phyloP scores from a whole-genome alignment of 225 moss, liverwort and hornwort species.

The Physcomitrellopsis africana region DNA sequence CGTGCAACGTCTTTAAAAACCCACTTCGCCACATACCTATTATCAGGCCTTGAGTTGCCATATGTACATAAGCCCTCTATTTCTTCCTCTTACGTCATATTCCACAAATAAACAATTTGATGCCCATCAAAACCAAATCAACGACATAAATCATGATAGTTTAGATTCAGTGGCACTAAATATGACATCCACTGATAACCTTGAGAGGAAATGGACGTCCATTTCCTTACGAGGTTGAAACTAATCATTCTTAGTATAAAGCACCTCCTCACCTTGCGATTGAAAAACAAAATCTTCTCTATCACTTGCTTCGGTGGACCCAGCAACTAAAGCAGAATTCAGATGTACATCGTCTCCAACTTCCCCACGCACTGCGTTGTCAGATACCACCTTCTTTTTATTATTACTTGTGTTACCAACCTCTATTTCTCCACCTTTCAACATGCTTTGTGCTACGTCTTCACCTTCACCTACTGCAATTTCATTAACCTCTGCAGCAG shows the following conservation, averaged over 20 bases:
- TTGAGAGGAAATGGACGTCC: not conserved
- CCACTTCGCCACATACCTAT: not conserved
- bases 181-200: not conserved
- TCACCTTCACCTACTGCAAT: slow-evolving; percentile 34
- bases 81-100: not conserved
- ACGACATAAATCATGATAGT: not conserved
- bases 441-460: slow-evolving; percentile 32
- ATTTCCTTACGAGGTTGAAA: not conserved
- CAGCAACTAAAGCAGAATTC: slow-evolving; percentile 38
- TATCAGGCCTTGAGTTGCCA: not conserved
- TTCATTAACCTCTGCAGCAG: slow-evolving; percentile 12
- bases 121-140: not conserved
- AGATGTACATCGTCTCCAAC: slow-evolving; percentile 21
- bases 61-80: not conserved
- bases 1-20: not conserved
- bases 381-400: slow-evolving; percentile 21
- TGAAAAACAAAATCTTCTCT: slow-evolving; percentile 43
- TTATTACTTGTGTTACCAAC: slow-evolving; percentile 12
- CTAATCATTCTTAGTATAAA: not conserved
- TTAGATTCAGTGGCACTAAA: slow-evolving; percentile 4
- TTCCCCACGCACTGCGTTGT: slow-evolving; percentile 18
- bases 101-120: not conserved
- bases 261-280: slow-evolving; percentile 39
- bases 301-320: slow-evolving; percentile 53
- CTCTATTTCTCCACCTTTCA: slow-evolving; percentile 31